Base-by-base conservation (phyloP, 345 rosid genomes). In the Eucalyptus caleyi region DNA sequence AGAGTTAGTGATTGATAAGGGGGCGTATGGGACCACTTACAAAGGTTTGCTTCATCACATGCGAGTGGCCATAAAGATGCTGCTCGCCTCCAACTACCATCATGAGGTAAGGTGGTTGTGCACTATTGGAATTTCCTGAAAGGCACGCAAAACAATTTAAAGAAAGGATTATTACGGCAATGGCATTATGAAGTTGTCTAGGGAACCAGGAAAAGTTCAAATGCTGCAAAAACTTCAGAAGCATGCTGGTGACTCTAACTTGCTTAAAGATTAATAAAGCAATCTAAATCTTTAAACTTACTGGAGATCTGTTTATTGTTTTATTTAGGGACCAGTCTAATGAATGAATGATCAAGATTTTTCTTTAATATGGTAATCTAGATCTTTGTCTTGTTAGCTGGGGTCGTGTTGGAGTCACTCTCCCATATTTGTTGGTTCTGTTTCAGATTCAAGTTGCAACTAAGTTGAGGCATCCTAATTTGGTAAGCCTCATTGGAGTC, bases 401-500 rank as follows among this genome's bases (percentile, higher is more conserved):
- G 45, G 26, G 14, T 72, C 26, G 7, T 72, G 82, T 37, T 72
- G 45, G 47, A 2, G 47, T 77, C 47, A 77, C 47, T 40, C 85
- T 77, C 47, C 85, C 85, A 40, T 40, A 77, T 7, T 77, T 77
- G 85, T 37, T 6, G 47, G 85, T 77, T 77, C 47, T 87, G 49
- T 89, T 62, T 89, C 94, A 97, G 98, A 95, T 96, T 86, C 94
- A 94, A 88, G 92, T 96, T 90, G 92, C 96, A 89, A 94, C 97
- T 92, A 96, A 94, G 93, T 92, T 92, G 90, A 95, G 99, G 92
- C 99, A 97, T 93, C 99, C 98, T 40, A 95, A 97, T 94, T 92
- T 97, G 87, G 94, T 97, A 67, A 95, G 96, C 34, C 95, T 97
- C 8, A 89, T 97, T 88, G 99, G 99, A 91, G 95, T 97, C 90